Conservation (phyloP, 441 rosid species). For the Croton laevigatus region DNA sequence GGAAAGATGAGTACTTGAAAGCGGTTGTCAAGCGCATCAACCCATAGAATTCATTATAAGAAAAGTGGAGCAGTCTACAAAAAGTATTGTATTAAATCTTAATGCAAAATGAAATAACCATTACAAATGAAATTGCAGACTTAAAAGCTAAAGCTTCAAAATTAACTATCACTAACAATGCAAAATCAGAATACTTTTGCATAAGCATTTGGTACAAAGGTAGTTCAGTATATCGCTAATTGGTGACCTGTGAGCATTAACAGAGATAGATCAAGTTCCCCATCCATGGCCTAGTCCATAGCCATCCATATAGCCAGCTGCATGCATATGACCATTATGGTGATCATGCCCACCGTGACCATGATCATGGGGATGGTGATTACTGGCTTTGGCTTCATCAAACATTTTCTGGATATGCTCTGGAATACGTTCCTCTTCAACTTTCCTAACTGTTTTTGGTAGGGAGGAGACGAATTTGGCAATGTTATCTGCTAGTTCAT, state of each 20-base stretch:
- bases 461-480: conserved; percentile 54
- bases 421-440: conserved; percentile 54
- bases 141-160: background rate
- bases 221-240: background rate
- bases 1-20: too few species aligned
- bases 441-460: conserved; percentile 53
- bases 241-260: background rate
- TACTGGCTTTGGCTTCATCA: conserved; percentile 48
- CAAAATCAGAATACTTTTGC: background rate
- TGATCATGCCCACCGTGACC: conserved; percentile 32
- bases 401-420: conserved; percentile 59
- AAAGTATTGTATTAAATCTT: background rate
- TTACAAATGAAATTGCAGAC: background rate
- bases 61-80: background rate
- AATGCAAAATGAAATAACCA: background rate
- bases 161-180: background rate
- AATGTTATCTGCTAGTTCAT: conserved; percentile 59
- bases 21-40: too few species aligned
- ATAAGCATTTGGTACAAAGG: background rate
- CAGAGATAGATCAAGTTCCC: conserved; percentile 43
- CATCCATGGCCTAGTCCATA: conserved; percentile 78
- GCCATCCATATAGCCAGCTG: conserved; percentile 51
- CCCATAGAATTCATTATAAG: background rate
- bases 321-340: conserved; percentile 29
- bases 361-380: conserved; percentile 28